Evolutionary conservation across 2,329 filamentous ascomycete species (phyloP).

Genomic region (Cladophialophora yegresii): DNA sequence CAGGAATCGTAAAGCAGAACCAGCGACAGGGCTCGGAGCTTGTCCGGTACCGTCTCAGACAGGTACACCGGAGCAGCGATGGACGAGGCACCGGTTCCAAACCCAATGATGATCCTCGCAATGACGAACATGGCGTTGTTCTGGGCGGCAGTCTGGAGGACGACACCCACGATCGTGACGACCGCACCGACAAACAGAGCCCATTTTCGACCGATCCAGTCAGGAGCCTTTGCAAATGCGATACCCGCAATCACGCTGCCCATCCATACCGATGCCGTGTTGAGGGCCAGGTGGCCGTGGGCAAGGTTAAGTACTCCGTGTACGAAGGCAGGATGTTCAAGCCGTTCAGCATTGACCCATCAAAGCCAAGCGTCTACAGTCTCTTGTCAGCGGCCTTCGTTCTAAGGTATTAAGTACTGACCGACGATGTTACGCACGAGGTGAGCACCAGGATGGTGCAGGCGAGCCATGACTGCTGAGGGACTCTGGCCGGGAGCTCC

Average conservation of each 20-base stretch:
- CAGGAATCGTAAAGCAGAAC: conserved; percentile 32
- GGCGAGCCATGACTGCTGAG: conserved; percentile 16
- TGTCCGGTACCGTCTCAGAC: conserved; percentile 46
- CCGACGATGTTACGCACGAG: conserved; percentile 30
- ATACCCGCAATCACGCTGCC: conserved; percentile 53
- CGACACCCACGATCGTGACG: conserved; percentile 50
- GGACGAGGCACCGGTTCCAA: conserved; percentile 49
- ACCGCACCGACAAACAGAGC: conserved; percentile 48
- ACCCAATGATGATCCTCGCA: conserved; percentile 52
- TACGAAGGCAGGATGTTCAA: conserved; percentile 61
- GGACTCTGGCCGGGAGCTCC: conserved; percentile 24
- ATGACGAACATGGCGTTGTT: conserved; percentile 57
- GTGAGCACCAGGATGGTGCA: conserved; percentile 24
- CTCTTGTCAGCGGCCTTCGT: neutral
- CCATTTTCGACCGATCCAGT: conserved; percentile 49
- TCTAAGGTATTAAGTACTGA: conserved; percentile 8
- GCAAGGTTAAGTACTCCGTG: conserved; percentile 59
- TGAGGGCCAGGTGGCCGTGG: conserved; percentile 56
- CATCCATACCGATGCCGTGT: conserved; percentile 59
- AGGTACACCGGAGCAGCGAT: conserved; percentile 53
- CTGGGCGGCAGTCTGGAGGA: conserved; percentile 54
- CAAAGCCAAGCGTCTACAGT: conserved; percentile 42
- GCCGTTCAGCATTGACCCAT: conserved; percentile 58
- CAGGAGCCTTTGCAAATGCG: conserved; percentile 47
- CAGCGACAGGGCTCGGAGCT: conserved; percentile 17